A percentile compares a stretch with the other conserved stretches of the same genome.
phyloP scores from a whole-genome alignment of 1,139 yeast species.

The Lipomyces yarrowii region DNA sequence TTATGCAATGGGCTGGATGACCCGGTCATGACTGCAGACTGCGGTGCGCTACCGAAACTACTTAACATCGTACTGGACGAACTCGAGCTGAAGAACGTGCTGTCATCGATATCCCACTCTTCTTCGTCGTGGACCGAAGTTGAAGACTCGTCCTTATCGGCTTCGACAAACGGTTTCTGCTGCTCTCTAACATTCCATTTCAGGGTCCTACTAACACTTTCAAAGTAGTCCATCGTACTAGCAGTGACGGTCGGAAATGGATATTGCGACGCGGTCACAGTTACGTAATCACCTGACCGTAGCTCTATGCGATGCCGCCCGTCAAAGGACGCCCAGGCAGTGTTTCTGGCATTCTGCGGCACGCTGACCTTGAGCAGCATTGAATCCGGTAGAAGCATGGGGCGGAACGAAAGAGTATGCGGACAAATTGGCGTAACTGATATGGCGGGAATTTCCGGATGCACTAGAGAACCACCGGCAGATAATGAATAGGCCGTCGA shows the following conservation, averaged over 20 bases:
- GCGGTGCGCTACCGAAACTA: constrained; percentile 22
- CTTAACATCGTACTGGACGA: constrained; percentile 21
- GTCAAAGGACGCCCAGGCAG: constrained; percentile 92
- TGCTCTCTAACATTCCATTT: constrained; percentile 86
- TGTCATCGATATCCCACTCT: constrained; percentile 30
- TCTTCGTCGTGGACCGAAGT: constrained; percentile 14
- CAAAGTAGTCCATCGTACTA: constrained; percentile 75
- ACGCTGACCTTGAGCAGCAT: constrained; percentile 77
- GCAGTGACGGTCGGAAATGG: constrained; percentile 86
- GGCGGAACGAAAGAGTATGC: constrained; percentile 84
- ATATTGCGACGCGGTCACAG: constrained; percentile 74
- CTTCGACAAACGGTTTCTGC: constrained; percentile 63
- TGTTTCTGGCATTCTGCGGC: constrained; percentile 64
- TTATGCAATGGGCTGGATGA: constrained; percentile 29
- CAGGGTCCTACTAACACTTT: constrained; percentile 77
- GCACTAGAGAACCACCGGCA: constrained; percentile 89
- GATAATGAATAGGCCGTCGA: constrained; percentile 88
- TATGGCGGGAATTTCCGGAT: constrained; percentile 86
- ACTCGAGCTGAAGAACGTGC: constrained; percentile 21
- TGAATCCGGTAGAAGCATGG: constrained; percentile 82
- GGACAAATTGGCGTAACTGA: constrained; percentile 93
- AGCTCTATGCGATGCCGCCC: constrained; percentile 78
- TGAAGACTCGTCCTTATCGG: constrained; percentile 4
- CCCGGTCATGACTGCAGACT: constrained; percentile 25
- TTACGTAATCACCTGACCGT: constrained; percentile 71